phyloP scores from a whole-genome alignment of 1,284 basidiomycete genomes.

The Kalmanozyma brasiliensis region DNA sequence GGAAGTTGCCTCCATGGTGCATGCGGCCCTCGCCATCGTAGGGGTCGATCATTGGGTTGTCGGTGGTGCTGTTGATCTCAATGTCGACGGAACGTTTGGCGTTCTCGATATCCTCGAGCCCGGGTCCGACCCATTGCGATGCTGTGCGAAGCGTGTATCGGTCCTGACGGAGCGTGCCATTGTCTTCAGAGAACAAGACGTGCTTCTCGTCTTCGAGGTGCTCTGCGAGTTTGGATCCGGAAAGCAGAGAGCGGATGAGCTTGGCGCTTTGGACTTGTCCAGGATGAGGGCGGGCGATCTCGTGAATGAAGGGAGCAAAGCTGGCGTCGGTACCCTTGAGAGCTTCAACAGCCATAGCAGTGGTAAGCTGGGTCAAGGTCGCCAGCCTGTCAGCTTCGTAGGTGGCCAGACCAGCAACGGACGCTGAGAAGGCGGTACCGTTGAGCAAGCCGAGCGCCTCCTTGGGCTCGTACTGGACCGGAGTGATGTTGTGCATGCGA shows the following conservation, averaged over 20 bases:
- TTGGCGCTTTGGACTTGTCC: conserved; percentile 74
- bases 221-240: conserved; percentile 77
- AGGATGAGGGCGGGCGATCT: conserved; percentile 82
- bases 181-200: conserved; percentile 75
- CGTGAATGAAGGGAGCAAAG: conserved; percentile 76
- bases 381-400: conserved; percentile 80
- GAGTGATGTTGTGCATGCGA: conserved; percentile 74
- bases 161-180: conserved; percentile 78
- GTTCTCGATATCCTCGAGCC: conserved; percentile 81
- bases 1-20: conserved; percentile 53
- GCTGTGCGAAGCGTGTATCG: conserved; percentile 76
- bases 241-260: conserved; percentile 69
- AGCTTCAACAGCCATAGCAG: conserved; percentile 83
- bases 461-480: conserved; percentile 80
- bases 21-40: conserved; percentile 48
- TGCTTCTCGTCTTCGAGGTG: conserved; percentile 75
- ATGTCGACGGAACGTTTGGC: conserved; percentile 76
- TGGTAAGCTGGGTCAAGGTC: conserved; percentile 79
- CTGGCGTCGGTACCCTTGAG: conserved; percentile 54
- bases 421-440: conserved; percentile 81
- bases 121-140: conserved; percentile 79
- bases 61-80: conserved; percentile 86
- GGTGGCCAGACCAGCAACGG: conserved; percentile 71
- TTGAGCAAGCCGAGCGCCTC: conserved; percentile 76
- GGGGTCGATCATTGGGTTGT: conserved; percentile 50